Base-by-base conservation (phyloP, 2,329 filamentous ascomycete genomes). In the Ustulina deusta region DNA sequence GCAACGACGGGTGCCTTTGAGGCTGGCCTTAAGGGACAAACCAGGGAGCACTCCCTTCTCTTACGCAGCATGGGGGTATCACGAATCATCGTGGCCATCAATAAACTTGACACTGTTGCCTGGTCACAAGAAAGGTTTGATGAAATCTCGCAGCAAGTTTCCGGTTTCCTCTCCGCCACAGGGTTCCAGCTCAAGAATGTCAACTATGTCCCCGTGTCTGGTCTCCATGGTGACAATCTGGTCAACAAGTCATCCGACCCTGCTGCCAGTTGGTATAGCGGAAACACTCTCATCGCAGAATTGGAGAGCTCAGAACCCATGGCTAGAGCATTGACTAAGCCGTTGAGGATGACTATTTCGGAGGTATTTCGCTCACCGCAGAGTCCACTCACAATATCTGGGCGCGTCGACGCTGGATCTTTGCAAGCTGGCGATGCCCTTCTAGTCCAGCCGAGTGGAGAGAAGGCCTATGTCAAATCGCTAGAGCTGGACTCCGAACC, bases 41-140 rank as follows among this genome's bases (percentile, higher is more conserved):
- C 96, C 0, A 91, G 93, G 77, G 96, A 99, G 77, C 96, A 99
- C 77, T 93, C 96, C 6, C 82, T 98, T 17, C 86, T 99, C 0
- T 89, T 97, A 5, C 88, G 95, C 68, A 97, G 94, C 74, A 92
- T 98, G 83, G 96, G 96, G 0, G 91, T 99, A 1, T 91, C 95
- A 69, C 88, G 91, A 29, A 85, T 99, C 17, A 90, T 99, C 48
- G 91, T 99, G 32, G 94, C 93, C 1, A 89, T 99, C 69, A 99
- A 99, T 82, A 99, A 99, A 79, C 90, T 99, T 74, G 96, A 99
- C 78, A 91, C 90, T 17, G 90, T 95, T 6, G 83, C 84, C 6
- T 99, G 97, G 97, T 92, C 90, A 1, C 84, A 93, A 78, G 90
- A 89, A 4, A 88, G 93, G 1, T 99, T 97, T 73, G 87, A 93